phyloP scores from a whole-genome alignment of 148 eudicot genomes.

The Cornus florida region DNA sequence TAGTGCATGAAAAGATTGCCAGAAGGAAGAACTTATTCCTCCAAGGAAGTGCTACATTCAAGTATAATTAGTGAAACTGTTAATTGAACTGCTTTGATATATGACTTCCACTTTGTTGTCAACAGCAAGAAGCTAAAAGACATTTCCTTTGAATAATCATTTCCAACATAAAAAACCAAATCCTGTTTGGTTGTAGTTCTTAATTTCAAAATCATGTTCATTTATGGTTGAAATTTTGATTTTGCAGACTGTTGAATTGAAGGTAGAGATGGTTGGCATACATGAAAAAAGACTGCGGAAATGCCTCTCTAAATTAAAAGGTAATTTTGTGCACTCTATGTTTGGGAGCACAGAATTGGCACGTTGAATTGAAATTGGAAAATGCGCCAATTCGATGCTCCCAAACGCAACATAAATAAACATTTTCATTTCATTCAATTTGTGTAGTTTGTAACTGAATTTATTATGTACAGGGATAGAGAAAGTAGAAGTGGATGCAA shows the following conservation, averaged over 20 bases:
- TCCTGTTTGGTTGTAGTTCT: background rate
- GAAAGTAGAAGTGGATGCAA: conserved; percentile 36
- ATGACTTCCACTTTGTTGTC: background rate
- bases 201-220: background rate
- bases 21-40: no score
- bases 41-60: no score
- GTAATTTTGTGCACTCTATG: background rate
- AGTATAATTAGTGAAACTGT: no score
- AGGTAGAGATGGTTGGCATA: conserved; percentile 43
- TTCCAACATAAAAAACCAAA: background rate
- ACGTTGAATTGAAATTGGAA: no score
- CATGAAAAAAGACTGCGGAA: conserved; percentile 33
- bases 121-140: no score
- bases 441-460: background rate
- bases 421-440: no score
- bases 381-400: no score
- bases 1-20: no score
- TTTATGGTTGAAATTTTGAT: background rate
- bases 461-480: conserved; percentile 23
- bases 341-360: no score
- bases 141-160: background rate
- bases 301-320: conserved; percentile 33
- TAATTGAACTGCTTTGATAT: no score
- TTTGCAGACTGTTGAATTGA: conserved; percentile 28
- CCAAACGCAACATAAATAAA: background rate